Evolutionary conservation across 2,329 filamentous ascomycete genomes (phyloP).

Genomic region (Verticillium longisporum): DNA sequence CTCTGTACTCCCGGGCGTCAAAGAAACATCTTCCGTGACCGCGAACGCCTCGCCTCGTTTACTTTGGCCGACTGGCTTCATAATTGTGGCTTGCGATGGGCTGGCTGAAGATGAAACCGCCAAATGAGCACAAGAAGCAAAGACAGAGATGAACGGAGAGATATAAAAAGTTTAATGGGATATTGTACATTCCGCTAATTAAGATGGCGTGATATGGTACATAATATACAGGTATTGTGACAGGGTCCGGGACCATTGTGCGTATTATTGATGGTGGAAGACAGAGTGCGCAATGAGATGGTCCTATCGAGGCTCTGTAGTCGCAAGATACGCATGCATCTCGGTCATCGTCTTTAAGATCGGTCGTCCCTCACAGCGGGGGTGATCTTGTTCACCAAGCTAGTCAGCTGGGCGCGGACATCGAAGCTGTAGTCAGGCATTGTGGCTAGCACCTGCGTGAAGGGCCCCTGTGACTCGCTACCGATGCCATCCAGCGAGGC

Average conservation of each 20-base stretch:
- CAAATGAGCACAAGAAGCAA: no score
- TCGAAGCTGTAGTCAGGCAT: conserved; percentile 11
- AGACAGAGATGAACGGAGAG: not conserved
- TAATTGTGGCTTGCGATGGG: no score
- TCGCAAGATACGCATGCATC: not conserved
- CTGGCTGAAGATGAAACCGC: no score
- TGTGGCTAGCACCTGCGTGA: conserved; percentile 7
- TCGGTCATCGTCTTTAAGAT: not conserved
- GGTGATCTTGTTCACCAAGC: not conserved
- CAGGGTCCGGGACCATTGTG: no score
- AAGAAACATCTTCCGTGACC: no score
- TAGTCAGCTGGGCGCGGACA: conserved; percentile 7
- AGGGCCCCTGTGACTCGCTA: conserved; percentile 5
- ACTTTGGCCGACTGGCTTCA: no score
- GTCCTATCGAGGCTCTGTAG: not conserved
- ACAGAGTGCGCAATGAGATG: not conserved
- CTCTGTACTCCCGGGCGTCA: no score
- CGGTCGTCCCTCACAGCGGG: not conserved
- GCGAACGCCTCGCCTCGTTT: no score
- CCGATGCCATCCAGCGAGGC: conserved; percentile 16
- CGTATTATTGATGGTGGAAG: not conserved
- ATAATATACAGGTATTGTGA: not conserved
- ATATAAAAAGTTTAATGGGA: not conserved
- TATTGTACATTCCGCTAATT: not conserved
- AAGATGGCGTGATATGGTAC: not conserved